Base-by-base conservation (phyloP, 2,329 filamentous ascomycete genomes). In the Didymella arachidicola region DNA sequence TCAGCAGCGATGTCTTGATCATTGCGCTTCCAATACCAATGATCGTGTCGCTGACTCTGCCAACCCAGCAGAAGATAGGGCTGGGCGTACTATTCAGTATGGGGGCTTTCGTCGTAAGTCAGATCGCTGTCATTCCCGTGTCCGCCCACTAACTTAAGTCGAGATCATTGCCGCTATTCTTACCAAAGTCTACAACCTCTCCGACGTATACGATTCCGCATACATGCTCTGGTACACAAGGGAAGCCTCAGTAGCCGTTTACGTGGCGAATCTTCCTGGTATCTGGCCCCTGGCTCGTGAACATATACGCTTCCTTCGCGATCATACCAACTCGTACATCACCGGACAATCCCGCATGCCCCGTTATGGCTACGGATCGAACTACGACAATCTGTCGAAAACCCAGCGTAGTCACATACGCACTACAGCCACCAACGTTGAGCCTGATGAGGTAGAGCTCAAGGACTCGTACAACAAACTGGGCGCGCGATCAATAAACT, bases 1-100 rank as follows among this genome's bases (percentile, higher is more conserved):
- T 88, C 47, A 81, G 83, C 2, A 86, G 84, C 26, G 86, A 88
- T 62, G 36, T 87, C 2, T 79, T 85, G 75, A 87, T 89, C 68
- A 82, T 88, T 27, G 67, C 79, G 3, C 82, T 88, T 19, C 84
- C 85, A 1, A 78, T 88, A 61, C 85, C 85, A 0, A 73, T 84
- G 52, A 67, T 88, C 26, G 63, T 83, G 11, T 79, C 79, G 26
- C 80, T 86, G 1, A 79, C 81, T 44, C 76, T 88, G 2, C 75
- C 79, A 6, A 39, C 77, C 1, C 83, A 80, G 68, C 81, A 84
- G 66, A 88, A 87, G 71, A 52, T 81, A 0, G 78, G 86, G 1
- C 78, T 88, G 1, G 67, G 77, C n/a, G 61, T 77, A 26, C 73
- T 85, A 30, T 84, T 85, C 67, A 77, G 80, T 42, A 78, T 84